These are phyloP conservation scores for Thalassiosira tumida DNA, from an alignment of 352 stramenopile genomes.

Conservation along the genomic window DNA sequence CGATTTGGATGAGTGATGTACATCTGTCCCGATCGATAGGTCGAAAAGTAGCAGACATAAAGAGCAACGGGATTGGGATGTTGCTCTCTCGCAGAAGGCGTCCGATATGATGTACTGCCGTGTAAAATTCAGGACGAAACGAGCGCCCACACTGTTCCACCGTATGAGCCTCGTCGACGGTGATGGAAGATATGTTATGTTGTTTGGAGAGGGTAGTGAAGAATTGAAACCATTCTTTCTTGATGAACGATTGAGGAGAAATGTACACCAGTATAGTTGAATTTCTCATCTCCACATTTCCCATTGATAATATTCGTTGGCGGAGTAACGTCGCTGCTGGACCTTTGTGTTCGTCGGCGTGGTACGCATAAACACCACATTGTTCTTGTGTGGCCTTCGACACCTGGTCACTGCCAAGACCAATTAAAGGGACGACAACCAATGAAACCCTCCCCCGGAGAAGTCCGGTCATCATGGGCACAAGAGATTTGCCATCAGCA, in stretches of 20 bases:
- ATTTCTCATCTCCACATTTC: not conserved
- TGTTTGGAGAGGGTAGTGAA: not conserved
- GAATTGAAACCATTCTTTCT: not conserved
- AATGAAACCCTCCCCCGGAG: not conserved
- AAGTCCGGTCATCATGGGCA: not conserved
- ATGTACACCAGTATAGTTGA: not conserved
- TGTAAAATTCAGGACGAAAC: conserved; percentile 11
- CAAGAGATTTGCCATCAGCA: conserved; percentile 1
- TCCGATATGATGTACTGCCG: not conserved
- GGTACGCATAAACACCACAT: conserved; percentile 10
- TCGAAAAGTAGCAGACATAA: not conserved
- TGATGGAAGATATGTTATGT: not conserved
- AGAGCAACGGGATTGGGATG: not conserved
- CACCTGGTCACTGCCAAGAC: conserved; percentile 19
- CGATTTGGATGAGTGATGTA: not conserved
- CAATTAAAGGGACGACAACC: not conserved
- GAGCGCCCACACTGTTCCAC: conserved; percentile 15
- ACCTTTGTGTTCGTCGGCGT: conserved; percentile 16
- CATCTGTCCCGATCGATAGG: not conserved
- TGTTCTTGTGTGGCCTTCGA: not conserved
- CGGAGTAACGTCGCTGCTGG: not conserved
- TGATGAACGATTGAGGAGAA: not conserved
- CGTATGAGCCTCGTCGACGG: not conserved
- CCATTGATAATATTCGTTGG: not conserved
- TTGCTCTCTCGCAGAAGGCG: conserved; percentile 6